Evolutionary conservation across 495 filamentous ascomycete species (phyloP).

Genomic region (Podospora sp.): DNA sequence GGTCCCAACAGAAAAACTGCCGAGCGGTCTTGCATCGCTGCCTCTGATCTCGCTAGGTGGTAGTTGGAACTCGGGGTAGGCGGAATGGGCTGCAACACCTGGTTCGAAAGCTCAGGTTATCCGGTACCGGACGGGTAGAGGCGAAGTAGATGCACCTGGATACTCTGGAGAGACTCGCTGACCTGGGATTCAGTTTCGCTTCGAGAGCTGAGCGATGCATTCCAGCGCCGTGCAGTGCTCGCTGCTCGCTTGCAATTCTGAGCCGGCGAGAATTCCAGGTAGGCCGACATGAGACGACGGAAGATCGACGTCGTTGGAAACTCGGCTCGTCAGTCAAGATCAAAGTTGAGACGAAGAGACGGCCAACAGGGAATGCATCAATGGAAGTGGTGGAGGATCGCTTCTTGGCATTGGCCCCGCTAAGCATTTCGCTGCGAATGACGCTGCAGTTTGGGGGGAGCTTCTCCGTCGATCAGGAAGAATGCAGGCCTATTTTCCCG

Average conservation of each 20-base stretch:
- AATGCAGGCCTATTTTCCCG: neutral
- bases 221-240: neutral
- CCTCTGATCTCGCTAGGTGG: conserved; percentile 7
- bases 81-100: conserved; percentile 16
- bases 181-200: conserved; percentile 21
- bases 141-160: conserved; percentile 24
- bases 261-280: conserved; percentile 3
- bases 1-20: conserved; percentile 1
- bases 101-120: conserved; percentile 15
- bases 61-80: conserved; percentile 6
- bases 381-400: conserved; percentile 16
- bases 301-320: conserved; percentile 17
- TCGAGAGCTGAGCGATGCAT: neutral
- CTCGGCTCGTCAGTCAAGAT: conserved; percentile 13
- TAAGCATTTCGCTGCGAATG: conserved; percentile 13
- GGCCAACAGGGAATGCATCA: conserved; percentile 14
- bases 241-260: neutral
- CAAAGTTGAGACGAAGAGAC: conserved; percentile 19
- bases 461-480: conserved; percentile 19
- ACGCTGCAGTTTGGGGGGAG: conserved; percentile 1
- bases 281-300: conserved; percentile 8
- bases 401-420: conserved; percentile 17
- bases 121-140: conserved; percentile 35
- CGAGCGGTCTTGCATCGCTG: conserved; percentile 1
- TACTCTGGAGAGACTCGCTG: conserved; percentile 1